Evolutionary conservation across 352 stramenopile species (phyloP).

Genomic region (Blastocystis sp.): DNA sequence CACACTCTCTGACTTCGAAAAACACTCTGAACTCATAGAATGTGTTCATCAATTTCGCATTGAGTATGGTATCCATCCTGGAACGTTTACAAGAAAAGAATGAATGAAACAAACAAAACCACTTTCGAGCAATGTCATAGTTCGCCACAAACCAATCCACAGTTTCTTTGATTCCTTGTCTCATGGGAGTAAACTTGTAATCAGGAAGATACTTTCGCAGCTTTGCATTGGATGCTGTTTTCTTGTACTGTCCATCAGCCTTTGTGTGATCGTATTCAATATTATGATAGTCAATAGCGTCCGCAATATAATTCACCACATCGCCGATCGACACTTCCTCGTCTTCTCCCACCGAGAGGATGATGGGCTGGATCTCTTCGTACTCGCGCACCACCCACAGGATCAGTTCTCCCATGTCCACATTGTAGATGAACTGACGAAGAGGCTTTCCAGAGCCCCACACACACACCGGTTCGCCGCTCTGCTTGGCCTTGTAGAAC

Average conservation of each 20-base stretch:
- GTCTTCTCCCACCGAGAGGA: slow-evolving; percentile 85
- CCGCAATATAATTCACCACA: slow-evolving; percentile 77
- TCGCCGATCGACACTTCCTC: slow-evolving; percentile 89
- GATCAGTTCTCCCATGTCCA: slow-evolving; percentile 87
- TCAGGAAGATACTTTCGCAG: slow-evolving; percentile 78
- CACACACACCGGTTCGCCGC: slow-evolving; percentile 80
- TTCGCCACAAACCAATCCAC: slow-evolving; percentile 81
- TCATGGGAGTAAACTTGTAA: slow-evolving; percentile 89
- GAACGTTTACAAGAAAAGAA: background rate
- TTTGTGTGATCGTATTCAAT: slow-evolving; percentile 82
- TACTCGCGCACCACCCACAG: slow-evolving; percentile 81
- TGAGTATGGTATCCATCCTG: background rate
- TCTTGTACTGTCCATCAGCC: slow-evolving; percentile 97
- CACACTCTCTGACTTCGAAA: slow-evolving; percentile 2
- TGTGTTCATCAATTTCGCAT: background rate
- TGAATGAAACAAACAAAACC: slow-evolving; percentile 54
- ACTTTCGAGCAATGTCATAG: slow-evolving; percentile 75
- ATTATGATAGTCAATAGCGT: slow-evolving; percentile 74
- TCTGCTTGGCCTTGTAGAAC: slow-evolving; percentile 88
- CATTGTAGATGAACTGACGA: slow-evolving; percentile 93
- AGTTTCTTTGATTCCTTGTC: slow-evolving; percentile 76
- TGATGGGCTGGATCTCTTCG: slow-evolving; percentile 84
- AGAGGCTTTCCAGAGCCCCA: slow-evolving; percentile 87
- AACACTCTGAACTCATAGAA: background rate
- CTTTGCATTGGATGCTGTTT: slow-evolving; percentile 93